These are phyloP conservation scores for Diaporthe sp. DNA, from an alignment of 2,329 filamentous ascomycete genomes.

Conservation along the genomic window DNA sequence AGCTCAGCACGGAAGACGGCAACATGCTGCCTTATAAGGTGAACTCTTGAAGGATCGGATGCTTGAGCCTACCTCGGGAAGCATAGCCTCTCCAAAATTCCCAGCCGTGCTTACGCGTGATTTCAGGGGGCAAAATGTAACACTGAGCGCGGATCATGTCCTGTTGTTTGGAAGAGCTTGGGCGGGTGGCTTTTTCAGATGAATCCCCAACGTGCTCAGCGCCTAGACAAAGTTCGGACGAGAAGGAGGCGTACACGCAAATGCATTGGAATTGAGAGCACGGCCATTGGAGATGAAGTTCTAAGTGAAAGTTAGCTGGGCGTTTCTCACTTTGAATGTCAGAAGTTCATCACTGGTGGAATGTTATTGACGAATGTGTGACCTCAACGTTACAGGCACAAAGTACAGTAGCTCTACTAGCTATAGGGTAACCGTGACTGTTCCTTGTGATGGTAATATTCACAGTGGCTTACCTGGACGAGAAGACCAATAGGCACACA, in stretches of 20 bases:
- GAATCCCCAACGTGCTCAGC: constrained; percentile 19
- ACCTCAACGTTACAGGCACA: constrained; percentile 11
- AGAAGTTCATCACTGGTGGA: neutral
- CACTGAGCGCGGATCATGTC: neutral
- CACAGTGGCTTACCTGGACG: neutral
- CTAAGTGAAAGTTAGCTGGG: neutral
- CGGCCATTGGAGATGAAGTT: neutral
- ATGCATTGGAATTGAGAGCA: neutral
- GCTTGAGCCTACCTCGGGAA: neutral
- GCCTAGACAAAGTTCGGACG: constrained; percentile 3
- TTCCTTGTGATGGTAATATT: neutral
- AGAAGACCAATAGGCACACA: neutral
- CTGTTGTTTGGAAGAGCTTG: neutral
- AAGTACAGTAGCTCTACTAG: neutral
- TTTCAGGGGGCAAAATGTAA: constrained; percentile 7
- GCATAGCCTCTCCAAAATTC: neutral
- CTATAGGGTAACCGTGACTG: neutral
- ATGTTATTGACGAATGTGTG: neutral
- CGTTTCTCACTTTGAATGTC: constrained; percentile 15
- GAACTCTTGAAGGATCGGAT: neutral
- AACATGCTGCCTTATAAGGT: neutral
- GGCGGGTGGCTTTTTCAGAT: neutral
- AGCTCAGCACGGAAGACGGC: neutral
- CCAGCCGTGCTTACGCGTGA: constrained; percentile 11
- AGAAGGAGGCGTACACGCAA: neutral